Base-by-base conservation (phyloP, 805 yeast genomes). In the Metschnikowia shivogae region DNA sequence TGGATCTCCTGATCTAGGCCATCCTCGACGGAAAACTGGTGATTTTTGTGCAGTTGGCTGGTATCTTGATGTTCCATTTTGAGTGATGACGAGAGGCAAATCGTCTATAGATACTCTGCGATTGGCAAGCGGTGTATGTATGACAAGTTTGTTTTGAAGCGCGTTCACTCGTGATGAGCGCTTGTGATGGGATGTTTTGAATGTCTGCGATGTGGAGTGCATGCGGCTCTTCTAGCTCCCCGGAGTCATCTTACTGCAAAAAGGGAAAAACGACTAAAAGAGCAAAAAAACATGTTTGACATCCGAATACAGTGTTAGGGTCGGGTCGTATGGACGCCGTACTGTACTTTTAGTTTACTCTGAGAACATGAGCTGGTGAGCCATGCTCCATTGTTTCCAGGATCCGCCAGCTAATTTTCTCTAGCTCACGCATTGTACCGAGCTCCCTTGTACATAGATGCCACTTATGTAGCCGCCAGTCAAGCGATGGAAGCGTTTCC, bases 1-100 rank as follows among this genome's bases (percentile, higher is more conserved):
- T 54, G 58, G 26, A 54, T 54, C 27, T 54, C 56, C 39, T 48
- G 55, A 44, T 54, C 58, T 29, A 54, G 55, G 12, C 52, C 54
- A 11, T 54, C 58, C 22, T 54, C 57, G n/a, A 48, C 46, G 34
- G 47, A 47, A n/a, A 45, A 41, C 31, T 43, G 47, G 31, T 51
- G 46, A 36, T 42, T 47, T 39, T 44, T 51, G 34, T 39, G 29
- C 20, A 34, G 24, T 13, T 38, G 40, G 28, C 36, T 37, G 27
- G 6, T 28, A 6, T 36, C 39, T 12, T 20, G 26, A 29, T 37
- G 34, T 9, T 37, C 40, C 40, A 37, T 37, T 2, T 8, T 20
- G 19, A 1, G 12, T 33, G 30, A 4, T 29, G 9, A 12, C 19
- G 29, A 14, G 13, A 5, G 26, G 2, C 2, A 6, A 6, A 22